These are phyloP conservation scores for Talinum fruticosum DNA, from an alignment of 148 eudicot genomes.

Conservation along the genomic window DNA sequence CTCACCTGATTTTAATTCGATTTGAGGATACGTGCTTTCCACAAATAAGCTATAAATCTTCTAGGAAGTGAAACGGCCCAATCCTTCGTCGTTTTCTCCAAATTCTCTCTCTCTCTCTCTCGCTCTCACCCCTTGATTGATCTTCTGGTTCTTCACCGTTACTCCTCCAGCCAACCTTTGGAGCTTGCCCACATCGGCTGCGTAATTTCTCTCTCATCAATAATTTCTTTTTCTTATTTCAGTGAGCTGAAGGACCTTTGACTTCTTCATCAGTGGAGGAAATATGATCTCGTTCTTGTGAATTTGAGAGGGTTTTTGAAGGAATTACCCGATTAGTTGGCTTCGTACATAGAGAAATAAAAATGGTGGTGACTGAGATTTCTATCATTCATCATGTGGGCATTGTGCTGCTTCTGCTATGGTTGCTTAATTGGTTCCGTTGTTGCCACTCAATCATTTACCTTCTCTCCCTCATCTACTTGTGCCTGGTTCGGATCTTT, in stretches of 20 bases:
- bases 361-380: conserved; percentile 43
- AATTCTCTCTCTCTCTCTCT: no score
- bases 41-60: background rate
- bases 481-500: conserved; percentile 46
- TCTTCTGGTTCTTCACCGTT: background rate
- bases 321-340: background rate
- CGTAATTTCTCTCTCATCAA: background rate
- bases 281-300: background rate
- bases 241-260: background rate
- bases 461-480: conserved; percentile 51
- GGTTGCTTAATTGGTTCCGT: conserved; percentile 54
- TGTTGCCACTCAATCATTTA: conserved; percentile 46
- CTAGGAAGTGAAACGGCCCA: background rate
- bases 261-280: background rate
- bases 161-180: background rate
- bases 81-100: background rate
- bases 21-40: background rate
- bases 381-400: conserved; percentile 67
- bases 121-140: no score
- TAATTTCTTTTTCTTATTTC: background rate
- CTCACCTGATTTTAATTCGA: background rate
- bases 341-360: background rate
- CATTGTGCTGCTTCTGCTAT: conserved; percentile 53
- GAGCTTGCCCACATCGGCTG: background rate
- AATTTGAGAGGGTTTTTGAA: background rate